Evolutionary conservation across 257 asterid species (phyloP), one percentile per base, ranked within the genome.

Genomic region (Plectranthus barbatus): DNA sequence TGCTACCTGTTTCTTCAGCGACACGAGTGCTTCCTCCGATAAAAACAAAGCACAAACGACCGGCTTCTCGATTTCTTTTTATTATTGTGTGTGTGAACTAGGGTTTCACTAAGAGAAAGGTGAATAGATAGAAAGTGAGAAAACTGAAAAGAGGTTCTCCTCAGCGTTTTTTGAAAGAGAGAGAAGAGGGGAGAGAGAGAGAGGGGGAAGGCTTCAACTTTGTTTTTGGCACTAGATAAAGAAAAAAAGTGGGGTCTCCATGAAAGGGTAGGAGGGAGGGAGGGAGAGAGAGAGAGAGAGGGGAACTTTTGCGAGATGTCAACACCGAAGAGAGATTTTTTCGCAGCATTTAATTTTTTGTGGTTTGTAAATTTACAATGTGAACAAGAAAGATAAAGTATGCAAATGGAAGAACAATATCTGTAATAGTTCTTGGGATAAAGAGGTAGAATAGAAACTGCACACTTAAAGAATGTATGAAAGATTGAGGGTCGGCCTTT

Each of bases 171-270:
- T 41, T 29, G 11, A 34, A 17, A 57, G n/a, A n/a, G n/a, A n/a
- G n/a, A n/a, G n/a, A n/a, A n/a, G n/a, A n/a, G n/a, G n/a, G n/a
- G n/a, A n/a, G n/a, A 61, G 73, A 31, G 65, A 36, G 20, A 33
- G 69, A 33, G 60, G 68, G 77, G 46, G 71, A 69, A 26, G 67
- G 72, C 50, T 78, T 70, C 2, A 76, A 77, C 72, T 70, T 54
- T 41, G 49, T 52, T 56, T 81, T 74, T 37, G 9, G 74, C 82
- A 78, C 76, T 69, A 47, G 60, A 78, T 64, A 79, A 70, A 61
- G 64, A n/a, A 31, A 55, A 23, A 67, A 70, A 52, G 91, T 86
- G 85, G 87, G 95, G 89, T 70, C 72, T 66, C 79, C 80, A 75
- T 74, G 80, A 55, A 73, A 60, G 70, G 74, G 49, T 55, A 74